Evolutionary conservation across 192 early-diverging fungal species (phyloP).

Genomic region (Coemansia sp.): DNA sequence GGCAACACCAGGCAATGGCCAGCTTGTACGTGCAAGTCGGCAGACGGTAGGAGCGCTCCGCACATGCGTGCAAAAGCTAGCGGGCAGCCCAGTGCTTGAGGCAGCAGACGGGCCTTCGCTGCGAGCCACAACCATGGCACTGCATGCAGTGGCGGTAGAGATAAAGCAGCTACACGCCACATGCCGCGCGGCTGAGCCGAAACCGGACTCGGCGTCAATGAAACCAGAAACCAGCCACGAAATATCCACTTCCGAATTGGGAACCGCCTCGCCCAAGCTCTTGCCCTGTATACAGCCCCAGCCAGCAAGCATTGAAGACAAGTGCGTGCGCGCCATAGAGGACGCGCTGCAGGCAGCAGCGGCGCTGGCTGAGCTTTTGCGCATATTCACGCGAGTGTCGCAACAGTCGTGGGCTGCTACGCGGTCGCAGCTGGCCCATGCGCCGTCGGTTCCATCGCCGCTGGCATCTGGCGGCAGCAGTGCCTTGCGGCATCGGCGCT

Average conservation of each 20-base stretch:
- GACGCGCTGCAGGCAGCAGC: slow-evolving; percentile 18
- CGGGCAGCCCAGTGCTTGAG: slow-evolving; percentile 6
- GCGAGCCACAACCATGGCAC: slow-evolving; percentile 10
- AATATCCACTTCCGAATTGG: slow-evolving; percentile 15
- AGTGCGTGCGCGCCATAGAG: neutral
- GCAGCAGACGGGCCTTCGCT: slow-evolving; percentile 7
- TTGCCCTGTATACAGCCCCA: neutral
- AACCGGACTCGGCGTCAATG: neutral
- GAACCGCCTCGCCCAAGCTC: neutral
- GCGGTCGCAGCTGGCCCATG: slow-evolving; percentile 30
- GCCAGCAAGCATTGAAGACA: neutral
- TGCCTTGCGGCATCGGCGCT: slow-evolving; percentile 37
- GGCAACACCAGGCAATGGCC: neutral
- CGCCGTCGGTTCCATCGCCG: slow-evolving; percentile 37
- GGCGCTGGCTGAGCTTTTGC: slow-evolving; percentile 35
- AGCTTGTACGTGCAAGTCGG: slow-evolving; percentile 22
- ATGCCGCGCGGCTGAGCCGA: neutral
- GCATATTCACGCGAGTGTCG: slow-evolving; percentile 29
- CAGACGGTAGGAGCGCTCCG: slow-evolving; percentile 27
- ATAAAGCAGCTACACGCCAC: slow-evolving; percentile 7
- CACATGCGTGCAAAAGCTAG: slow-evolving; percentile 20
- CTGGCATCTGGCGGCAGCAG: slow-evolving; percentile 19
- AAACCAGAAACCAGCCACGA: neutral
- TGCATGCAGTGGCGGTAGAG: slow-evolving; percentile 13
- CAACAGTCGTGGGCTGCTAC: slow-evolving; percentile 28